Evolutionary conservation across 169 alveolate genomes (phyloP), one percentile per base, ranked within the genome.

Genomic region (Neospora caninum): DNA sequence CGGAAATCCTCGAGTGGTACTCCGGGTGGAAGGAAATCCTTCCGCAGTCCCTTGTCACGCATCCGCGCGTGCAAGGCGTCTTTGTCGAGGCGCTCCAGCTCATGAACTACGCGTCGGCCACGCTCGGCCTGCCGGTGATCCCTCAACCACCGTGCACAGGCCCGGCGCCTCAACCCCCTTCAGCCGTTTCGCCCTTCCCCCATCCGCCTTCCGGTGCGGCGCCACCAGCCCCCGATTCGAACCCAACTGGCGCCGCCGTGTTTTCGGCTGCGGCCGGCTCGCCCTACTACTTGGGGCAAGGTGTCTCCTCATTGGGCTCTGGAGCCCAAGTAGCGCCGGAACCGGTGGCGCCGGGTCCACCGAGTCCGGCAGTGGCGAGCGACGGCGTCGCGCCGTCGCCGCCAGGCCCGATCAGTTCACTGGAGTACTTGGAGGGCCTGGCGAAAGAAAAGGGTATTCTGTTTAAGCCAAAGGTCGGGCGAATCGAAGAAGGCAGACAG

Each of bases 401-500:
- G 84, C 45, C 69, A 73, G 41, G 34, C 6, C 29, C 91, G 9
- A 22, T 92, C 70, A 73, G 54, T 38, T 34, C 54, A 39, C 70
- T 42, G n/a, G 93, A 87, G 54, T 87, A 83, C 38, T 45, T 93
- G 91, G 93, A 93, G 83, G 91, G 82, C 43, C 67, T 93, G 49
- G 95, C 95, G 18, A 49, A 29, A n/a, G 86, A 87, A 36, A 67
- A 87, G 53, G 93, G 70, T 83, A 25, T 93, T 25, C 39, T 86
- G 45, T 67, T 87, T 58, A 84, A 38, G 91, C 95, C 95, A 27
- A 93, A 93, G 91, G 43, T 41, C 16, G 94, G 95, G 22, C 43
- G 95, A 42, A 31, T 93, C 9, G 95, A 87, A 91, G 67, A 49
- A 20, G 95, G 95, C 80, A 87, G 54, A 73, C 95, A 93, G 91